Conservation (phyloP, 495 filamentous ascomycete species). For the Aspergillus diversus region DNA sequence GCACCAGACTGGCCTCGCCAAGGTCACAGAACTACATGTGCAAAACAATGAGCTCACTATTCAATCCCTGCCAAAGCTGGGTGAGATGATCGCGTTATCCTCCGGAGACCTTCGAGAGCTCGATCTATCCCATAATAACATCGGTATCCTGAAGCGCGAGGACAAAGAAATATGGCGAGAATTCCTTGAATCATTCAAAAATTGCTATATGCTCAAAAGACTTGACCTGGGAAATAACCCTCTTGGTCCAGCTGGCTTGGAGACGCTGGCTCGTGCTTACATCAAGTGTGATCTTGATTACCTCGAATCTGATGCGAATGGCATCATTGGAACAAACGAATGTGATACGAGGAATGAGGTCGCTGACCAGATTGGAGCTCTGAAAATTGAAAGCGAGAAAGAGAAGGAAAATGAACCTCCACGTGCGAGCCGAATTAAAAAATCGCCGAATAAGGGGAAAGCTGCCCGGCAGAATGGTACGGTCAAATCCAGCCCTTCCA, state of each 20-base stretch:
- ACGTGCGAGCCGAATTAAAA: constrained; percentile 18
- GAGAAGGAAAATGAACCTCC: constrained; percentile 18
- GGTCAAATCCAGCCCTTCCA: neutral
- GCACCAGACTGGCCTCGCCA: constrained; percentile 34
- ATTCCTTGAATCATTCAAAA: constrained; percentile 47
- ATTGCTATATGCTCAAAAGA: constrained; percentile 48
- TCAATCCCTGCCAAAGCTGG: constrained; percentile 39
- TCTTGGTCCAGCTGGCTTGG: constrained; percentile 44
- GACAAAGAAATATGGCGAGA: constrained; percentile 45
- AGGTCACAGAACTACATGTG: constrained; percentile 51
- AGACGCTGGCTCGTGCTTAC: constrained; percentile 48
- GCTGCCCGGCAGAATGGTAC: constrained; percentile 21
- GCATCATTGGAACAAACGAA: constrained; percentile 14
- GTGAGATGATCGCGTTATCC: constrained; percentile 40
- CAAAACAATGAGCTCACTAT: constrained; percentile 45
- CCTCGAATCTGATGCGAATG: constrained; percentile 27
- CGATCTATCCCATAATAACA: constrained; percentile 51
- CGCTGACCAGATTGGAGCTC: constrained; percentile 6
- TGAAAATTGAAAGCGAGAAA: constrained; percentile 20
- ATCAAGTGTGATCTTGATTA: constrained; percentile 41
- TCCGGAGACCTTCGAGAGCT: constrained; percentile 49
- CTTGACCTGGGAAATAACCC: constrained; percentile 50
- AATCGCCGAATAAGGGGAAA: constrained; percentile 29
- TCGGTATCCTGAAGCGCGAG: constrained; percentile 37
- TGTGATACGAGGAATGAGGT: constrained; percentile 13